phyloP scores from a whole-genome alignment of 192 early-diverging fungal genomes.

The Chytriomyces confervae region DNA sequence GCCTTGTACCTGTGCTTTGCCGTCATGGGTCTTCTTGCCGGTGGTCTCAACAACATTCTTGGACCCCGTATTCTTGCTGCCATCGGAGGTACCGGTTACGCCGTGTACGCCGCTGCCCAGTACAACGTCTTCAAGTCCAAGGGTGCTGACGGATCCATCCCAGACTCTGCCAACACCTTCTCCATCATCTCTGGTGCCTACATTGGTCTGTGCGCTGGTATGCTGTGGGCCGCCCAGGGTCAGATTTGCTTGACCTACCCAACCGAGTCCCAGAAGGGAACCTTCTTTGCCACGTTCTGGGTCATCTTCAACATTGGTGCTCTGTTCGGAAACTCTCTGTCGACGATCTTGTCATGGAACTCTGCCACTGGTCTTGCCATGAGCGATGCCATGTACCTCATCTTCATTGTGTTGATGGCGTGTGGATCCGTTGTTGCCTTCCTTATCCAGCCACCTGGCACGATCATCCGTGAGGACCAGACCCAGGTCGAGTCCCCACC shows the following conservation, averaged over 20 bases:
- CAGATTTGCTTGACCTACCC: slow-evolving; percentile 83
- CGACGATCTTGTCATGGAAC: slow-evolving; percentile 71
- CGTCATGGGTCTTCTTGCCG: slow-evolving; percentile 75
- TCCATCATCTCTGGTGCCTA: slow-evolving; percentile 76
- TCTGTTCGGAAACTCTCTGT: slow-evolving; percentile 73
- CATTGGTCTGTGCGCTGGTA: slow-evolving; percentile 83
- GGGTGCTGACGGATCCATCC: slow-evolving; percentile 54
- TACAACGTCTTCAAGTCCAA: slow-evolving; percentile 73
- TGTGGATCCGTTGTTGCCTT: slow-evolving; percentile 65
- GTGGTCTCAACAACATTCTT: slow-evolving; percentile 76
- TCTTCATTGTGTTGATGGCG: slow-evolving; percentile 67
- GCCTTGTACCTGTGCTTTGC: slow-evolving; percentile 79
- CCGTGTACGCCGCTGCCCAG: slow-evolving; percentile 75
- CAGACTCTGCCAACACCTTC: slow-evolving; percentile 45
- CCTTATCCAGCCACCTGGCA: slow-evolving; percentile 60
- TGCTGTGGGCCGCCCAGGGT: slow-evolving; percentile 56
- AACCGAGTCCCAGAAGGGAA: slow-evolving; percentile 75
- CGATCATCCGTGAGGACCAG: slow-evolving; percentile 75
- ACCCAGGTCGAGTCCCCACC: slow-evolving; percentile 68
- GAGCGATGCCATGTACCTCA: slow-evolving; percentile 69
- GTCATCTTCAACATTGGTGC: slow-evolving; percentile 81
- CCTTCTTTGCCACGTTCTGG: slow-evolving; percentile 82
- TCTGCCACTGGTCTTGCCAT: slow-evolving; percentile 45
- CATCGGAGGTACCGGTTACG: slow-evolving; percentile 39
- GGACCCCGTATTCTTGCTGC: slow-evolving; percentile 72